Conservation (phyloP, 306 rosid genomes). For the Casuarina cunninghamiana region DNA sequence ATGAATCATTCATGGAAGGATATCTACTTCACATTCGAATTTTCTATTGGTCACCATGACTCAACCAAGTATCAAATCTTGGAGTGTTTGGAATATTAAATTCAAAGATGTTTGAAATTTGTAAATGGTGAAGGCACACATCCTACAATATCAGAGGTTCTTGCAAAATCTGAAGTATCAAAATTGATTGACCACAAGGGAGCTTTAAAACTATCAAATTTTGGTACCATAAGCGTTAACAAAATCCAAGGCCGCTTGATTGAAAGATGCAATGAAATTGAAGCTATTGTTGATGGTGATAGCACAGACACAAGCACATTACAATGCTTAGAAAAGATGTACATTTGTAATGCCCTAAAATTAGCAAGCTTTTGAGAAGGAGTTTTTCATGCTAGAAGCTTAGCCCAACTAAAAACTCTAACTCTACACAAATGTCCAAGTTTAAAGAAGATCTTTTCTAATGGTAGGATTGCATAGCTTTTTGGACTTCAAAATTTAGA, state of each 20-base stretch:
- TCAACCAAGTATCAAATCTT: slow-evolving; percentile 17
- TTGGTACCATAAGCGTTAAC: slow-evolving; percentile 8
- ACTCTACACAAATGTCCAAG: neutral
- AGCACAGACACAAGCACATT: neutral
- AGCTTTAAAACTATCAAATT: slow-evolving; percentile 3
- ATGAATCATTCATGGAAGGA: slow-evolving; percentile 5
- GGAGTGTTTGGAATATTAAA: slow-evolving; percentile 24
- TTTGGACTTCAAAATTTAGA: slow-evolving; percentile 17
- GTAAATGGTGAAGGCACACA: slow-evolving; percentile 12
- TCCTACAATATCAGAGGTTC: slow-evolving; percentile 1
- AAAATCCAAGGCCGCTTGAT: slow-evolving; percentile 22
- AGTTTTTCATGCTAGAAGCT: slow-evolving; percentile 2
- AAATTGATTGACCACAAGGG: slow-evolving; percentile 25
- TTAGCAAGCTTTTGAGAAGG: slow-evolving; percentile 16
- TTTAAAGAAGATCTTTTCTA: slow-evolving; percentile 10
- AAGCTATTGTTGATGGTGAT: neutral
- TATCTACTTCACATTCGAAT: slow-evolving; percentile 17
- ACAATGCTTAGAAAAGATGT: slow-evolving; percentile 26
- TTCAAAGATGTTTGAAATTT: slow-evolving; percentile 21
- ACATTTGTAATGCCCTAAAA: slow-evolving; percentile 10
- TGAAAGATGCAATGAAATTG: slow-evolving; percentile 2
- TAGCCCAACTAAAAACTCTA: slow-evolving; percentile 23
- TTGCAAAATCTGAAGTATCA: slow-evolving; percentile 24
- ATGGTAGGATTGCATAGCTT: slow-evolving; percentile 13
- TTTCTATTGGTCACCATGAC: neutral